Evolutionary conservation across 257 asterid genomes (phyloP).

Genomic region (Lithospermum erythrorhizon): DNA sequence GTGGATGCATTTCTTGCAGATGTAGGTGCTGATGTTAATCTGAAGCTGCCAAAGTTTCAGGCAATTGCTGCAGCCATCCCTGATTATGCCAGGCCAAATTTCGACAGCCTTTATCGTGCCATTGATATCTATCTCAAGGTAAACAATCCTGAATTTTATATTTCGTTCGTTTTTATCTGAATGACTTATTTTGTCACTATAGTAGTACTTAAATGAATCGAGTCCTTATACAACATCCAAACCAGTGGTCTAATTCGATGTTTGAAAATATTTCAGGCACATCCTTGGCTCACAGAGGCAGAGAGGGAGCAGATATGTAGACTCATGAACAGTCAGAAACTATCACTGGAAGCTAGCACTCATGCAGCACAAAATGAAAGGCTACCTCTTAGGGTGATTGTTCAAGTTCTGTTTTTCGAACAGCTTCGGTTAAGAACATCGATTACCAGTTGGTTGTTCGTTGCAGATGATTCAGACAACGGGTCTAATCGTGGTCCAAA

Average conservation of each 20-base stretch:
- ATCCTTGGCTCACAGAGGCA: slow-evolving; percentile 67
- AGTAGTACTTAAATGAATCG: too few relatives aligned
- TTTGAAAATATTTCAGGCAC: slow-evolving; percentile 38
- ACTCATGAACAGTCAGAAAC: slow-evolving; percentile 82
- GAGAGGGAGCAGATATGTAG: slow-evolving; percentile 78
- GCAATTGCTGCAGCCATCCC: slow-evolving; percentile 73
- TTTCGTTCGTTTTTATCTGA: too few relatives aligned
- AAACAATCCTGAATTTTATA: slow-evolving; percentile 1
- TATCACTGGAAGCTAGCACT: slow-evolving; percentile 80
- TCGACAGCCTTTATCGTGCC: slow-evolving; percentile 84
- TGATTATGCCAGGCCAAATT: slow-evolving; percentile 67
- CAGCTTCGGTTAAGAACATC: slow-evolving; percentile 80
- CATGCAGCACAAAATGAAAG: slow-evolving; percentile 93
- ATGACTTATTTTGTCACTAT: too few relatives aligned
- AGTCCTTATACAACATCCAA: too few relatives aligned
- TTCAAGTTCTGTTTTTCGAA: slow-evolving; percentile 80
- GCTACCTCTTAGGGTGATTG: slow-evolving; percentile 77
- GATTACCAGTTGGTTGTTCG: slow-evolving; percentile 80
- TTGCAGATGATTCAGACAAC: slow-evolving; percentile 57
- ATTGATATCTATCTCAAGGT: slow-evolving; percentile 87
- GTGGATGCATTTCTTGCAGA: slow-evolving; percentile 86
- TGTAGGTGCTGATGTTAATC: slow-evolving; percentile 66
- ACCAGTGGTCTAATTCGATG: too few relatives aligned
- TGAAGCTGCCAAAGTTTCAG: slow-evolving; percentile 66
- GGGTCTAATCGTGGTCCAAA: slow-evolving; percentile 30